phyloP scores from a whole-genome alignment of 2,329 filamentous ascomycete genomes.

The Teratosphaeriaceae sp. region DNA sequence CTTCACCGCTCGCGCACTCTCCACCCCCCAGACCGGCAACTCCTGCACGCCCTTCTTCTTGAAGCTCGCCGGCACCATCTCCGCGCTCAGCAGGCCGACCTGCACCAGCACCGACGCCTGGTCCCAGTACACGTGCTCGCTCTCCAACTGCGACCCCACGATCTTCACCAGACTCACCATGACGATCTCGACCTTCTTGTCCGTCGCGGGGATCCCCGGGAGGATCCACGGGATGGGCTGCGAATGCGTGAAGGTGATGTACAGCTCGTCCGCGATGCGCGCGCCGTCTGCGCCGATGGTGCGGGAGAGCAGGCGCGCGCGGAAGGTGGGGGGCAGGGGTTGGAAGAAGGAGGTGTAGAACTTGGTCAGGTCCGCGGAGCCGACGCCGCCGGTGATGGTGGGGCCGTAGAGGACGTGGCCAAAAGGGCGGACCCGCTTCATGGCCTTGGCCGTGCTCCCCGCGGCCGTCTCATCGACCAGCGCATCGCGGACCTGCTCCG shows the following conservation, averaged over 20 bases:
- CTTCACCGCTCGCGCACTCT: constrained; percentile 42
- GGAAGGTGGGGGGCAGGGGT: constrained; percentile 42
- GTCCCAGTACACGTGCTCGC: constrained; percentile 57
- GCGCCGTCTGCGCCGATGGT: constrained; percentile 50
- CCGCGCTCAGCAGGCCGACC: constrained; percentile 51
- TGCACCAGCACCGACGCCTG: constrained; percentile 56
- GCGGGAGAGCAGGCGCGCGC: constrained; percentile 49
- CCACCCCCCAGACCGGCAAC: constrained; percentile 41
- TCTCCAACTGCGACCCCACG: constrained; percentile 47
- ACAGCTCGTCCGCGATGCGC: constrained; percentile 53
- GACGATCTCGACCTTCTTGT: constrained; percentile 48
- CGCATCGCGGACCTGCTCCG: constrained; percentile 41
- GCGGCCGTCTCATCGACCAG: constrained; percentile 16
- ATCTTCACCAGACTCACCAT: constrained; percentile 52
- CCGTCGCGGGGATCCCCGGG: constrained; percentile 51
- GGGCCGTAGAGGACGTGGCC: constrained; percentile 39
- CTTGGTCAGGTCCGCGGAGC: constrained; percentile 33
- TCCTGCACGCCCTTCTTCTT: constrained; percentile 40
- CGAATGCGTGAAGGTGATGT: constrained; percentile 51
- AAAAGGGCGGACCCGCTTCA: constrained; percentile 31
- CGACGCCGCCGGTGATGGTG: constrained; percentile 42
- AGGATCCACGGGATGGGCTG: constrained; percentile 53
- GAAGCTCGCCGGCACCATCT: constrained; percentile 42
- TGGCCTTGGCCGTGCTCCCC: constrained; percentile 30
- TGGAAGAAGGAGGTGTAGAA: constrained; percentile 56